Base-by-base conservation (phyloP, 805 yeast genomes). In the Naumovozyma baii region DNA sequence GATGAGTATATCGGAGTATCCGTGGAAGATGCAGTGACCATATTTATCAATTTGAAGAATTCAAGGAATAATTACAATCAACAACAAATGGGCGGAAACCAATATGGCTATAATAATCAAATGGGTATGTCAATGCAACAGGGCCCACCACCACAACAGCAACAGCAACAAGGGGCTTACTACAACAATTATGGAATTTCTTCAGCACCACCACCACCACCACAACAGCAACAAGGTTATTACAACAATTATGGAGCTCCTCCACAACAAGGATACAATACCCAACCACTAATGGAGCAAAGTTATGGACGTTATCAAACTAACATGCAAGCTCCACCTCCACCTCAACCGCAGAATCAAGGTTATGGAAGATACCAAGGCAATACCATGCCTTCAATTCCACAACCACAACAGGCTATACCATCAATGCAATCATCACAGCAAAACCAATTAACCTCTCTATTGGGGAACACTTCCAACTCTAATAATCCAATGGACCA, bases 1-100 rank as follows among this genome's bases (percentile, higher is more conserved):
- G 95, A 86, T 52, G 95, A 87, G 54, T 87, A 86, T 53, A 70
- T 80, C 3, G 73, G 74, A 35, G 68, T 86, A n/a, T 76, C 78
- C 3, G 64, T 77, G 8, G 74, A 75, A 30, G 80, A 75, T 33
- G 88, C 88, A 0, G 71, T 80, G 12, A 53, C 61, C 16, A 51
- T 62, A n/a, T 61, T 57, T 45, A 63, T 52, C 47, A 55, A 53
- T 49, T 41, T 51, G 46, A 59, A 52, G 46, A 41, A 39, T 14
- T 22, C 26, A 22, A 22, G 26, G 10, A 22, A 22, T 22, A 22
- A 22, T 22, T n/a, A n/a, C n/a, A 22, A 7, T 22, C 26, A 10
- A 7, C 26, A 7, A 22, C 26, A 7, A 22, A 22, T 22, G 26
- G 26, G 26, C 10, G 10, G n/a, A n/a, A n/a, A 10, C 10, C 26